Conservation (phyloP, 768 basidiomycete species). For the Erythrobasidium yunnanense region DNA sequence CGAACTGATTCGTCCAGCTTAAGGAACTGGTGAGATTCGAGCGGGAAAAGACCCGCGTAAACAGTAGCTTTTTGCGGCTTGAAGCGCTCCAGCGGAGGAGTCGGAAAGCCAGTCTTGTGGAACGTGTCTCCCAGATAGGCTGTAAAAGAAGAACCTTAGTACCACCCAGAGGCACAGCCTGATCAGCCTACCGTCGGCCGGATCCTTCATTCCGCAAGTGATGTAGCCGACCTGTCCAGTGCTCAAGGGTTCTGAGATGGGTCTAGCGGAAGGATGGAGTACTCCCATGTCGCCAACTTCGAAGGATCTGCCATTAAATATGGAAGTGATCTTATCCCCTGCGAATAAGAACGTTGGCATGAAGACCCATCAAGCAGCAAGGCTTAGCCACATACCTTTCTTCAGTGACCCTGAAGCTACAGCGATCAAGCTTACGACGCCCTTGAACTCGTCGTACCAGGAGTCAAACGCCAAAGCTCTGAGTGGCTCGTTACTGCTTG, state of each 20-base stretch:
- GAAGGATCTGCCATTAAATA: slow-evolving; percentile 73
- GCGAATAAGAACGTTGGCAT: not conserved
- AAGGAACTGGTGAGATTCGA: slow-evolving; percentile 78
- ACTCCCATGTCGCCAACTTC: slow-evolving; percentile 80
- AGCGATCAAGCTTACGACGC: slow-evolving; percentile 82
- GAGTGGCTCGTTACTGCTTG: slow-evolving; percentile 41
- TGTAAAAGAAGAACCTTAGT: slow-evolving; percentile 39
- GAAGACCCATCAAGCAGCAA: too few species aligned
- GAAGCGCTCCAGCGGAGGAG: slow-evolving; percentile 80
- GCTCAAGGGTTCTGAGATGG: slow-evolving; percentile 45
- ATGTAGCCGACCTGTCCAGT: slow-evolving; percentile 35
- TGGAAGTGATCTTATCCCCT: slow-evolving; percentile 86
- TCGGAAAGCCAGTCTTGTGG: slow-evolving; percentile 58
- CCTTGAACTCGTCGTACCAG: slow-evolving; percentile 73
- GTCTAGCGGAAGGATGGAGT: slow-evolving; percentile 78
- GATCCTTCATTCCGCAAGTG: slow-evolving; percentile 90
- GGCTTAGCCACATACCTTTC: too few species aligned
- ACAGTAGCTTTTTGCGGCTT: slow-evolving; percentile 91
- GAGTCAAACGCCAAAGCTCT: slow-evolving; percentile 90
- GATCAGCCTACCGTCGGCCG: slow-evolving; percentile 69
- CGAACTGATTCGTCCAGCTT: slow-evolving; percentile 94
- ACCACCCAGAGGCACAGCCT: too few species aligned
- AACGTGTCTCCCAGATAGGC: slow-evolving; percentile 92
- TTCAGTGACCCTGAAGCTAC: slow-evolving; percentile 66
- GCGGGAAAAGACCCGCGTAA: slow-evolving; percentile 65